Base-by-base conservation (phyloP, 2,329 filamentous ascomycete species). In the Aspergillus sp. region DNA sequence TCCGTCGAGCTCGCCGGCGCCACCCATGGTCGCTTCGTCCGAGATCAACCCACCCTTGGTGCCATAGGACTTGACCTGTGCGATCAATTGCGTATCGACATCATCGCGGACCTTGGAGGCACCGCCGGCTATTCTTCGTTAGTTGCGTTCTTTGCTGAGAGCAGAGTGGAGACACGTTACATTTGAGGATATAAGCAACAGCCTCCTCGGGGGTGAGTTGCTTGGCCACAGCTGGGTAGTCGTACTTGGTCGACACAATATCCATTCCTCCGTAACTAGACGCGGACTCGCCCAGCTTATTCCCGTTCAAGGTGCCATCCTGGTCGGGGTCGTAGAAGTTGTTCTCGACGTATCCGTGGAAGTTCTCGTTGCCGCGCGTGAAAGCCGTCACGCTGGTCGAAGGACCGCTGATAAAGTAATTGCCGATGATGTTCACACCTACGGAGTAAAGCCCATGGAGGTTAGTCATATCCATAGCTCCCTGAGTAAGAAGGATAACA, bases 341-440 rank as follows among this genome's bases (percentile, higher is more conserved):
- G 36, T 78, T 74, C 51, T 79, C 74, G 12, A 84, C 81, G 49
- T 83, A 85, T 16, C 78, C 82, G 46, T 81, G 80, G 71, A 84
- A 85, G 53, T 81, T 80, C 2, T 69, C 74, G 57, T 84, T 84
- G n/a, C 83, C 82, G n/a, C 82, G 77, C 1, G 81, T 84, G 62
- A 84, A 85, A 0, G 81, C 80, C 1, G 80, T 75, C 2, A 79
- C 77, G 26, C 70, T 77, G 3, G 82, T 84, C 50, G 74, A 78
- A 0, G 82, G 83, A 0, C 83, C 84, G 2, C 78, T 79, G 60
- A 85, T 82, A 70, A 84, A 85, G 69, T 85, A 85, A 69, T 85
- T 85, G 60, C 81, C 81, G 55, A 84, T 74, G 57, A 85, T 81
- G 61, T 85, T 83, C 5, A 77, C 81, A 52, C 79, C 63, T 61